These are phyloP conservation scores for Beauveria scarabaeidicola DNA, from an alignment of 2,329 filamentous ascomycete genomes.

Conservation along the genomic window DNA sequence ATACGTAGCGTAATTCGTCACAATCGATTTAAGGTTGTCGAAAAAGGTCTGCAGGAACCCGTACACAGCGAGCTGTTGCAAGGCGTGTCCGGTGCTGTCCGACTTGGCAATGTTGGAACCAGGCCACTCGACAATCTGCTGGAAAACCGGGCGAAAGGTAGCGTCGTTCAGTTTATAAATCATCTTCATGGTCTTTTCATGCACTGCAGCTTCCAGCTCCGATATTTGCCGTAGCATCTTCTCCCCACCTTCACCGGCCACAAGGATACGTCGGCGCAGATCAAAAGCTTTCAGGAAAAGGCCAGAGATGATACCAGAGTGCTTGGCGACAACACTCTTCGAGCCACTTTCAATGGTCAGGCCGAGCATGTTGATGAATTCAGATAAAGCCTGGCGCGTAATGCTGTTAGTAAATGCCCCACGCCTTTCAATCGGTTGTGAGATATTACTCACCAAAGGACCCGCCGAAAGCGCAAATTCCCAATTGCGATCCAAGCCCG, in stretches of 20 bases:
- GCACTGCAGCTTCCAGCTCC: constrained; percentile 55
- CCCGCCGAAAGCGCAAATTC: constrained; percentile 52
- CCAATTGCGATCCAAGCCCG: constrained; percentile 67
- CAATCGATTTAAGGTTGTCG: constrained; percentile 80
- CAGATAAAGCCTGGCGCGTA: constrained; percentile 48
- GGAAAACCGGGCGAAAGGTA: constrained; percentile 85
- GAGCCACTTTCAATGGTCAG: constrained; percentile 66
- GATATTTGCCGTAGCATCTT: constrained; percentile 39
- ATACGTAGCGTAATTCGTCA: constrained; percentile 85
- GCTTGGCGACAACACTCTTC: constrained; percentile 71
- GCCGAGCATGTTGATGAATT: constrained; percentile 62
- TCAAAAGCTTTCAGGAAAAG: constrained; percentile 55
- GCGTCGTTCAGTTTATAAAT: constrained; percentile 95
- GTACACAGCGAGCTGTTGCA: constrained; percentile 70
- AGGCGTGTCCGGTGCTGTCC: constrained; percentile 46
- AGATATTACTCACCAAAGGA: constrained; percentile 45
- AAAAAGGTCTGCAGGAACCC: constrained; percentile 76
- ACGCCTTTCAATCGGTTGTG: not conserved
- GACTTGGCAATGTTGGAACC: constrained; percentile 51
- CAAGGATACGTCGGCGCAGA: constrained; percentile 49
- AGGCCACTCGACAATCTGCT: constrained; percentile 76
- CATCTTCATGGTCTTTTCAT: constrained; percentile 74
- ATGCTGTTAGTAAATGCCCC: constrained; percentile 5
- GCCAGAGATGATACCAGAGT: constrained; percentile 59
- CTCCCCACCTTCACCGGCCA: constrained; percentile 37